These are phyloP conservation scores for Ogataea zsoltii DNA, from an alignment of 805 yeast genomes.

Conservation along the genomic window DNA sequence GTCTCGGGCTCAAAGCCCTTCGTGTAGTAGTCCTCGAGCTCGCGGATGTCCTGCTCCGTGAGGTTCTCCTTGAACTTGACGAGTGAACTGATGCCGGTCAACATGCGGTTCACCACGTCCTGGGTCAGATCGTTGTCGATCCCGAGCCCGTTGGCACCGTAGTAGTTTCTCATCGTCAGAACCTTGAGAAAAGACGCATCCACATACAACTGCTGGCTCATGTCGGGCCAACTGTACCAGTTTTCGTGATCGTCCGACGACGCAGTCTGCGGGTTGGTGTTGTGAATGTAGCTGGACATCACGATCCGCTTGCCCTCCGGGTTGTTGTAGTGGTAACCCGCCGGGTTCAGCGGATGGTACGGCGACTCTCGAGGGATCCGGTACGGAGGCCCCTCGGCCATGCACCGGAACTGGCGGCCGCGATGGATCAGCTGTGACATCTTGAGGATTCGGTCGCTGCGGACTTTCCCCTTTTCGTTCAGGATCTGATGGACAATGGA, in stretches of 20 bases:
- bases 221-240: slow-evolving; percentile 39
- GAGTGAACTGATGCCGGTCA: slow-evolving; percentile 27
- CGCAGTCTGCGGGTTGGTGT: slow-evolving; percentile 26
- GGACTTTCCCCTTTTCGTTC: slow-evolving; percentile 24
- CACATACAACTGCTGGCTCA: slow-evolving; percentile 40
- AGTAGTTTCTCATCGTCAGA: slow-evolving; percentile 32
- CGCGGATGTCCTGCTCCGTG: slow-evolving; percentile 15
- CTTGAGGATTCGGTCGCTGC: slow-evolving; percentile 23
- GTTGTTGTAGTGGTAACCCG: slow-evolving; percentile 29
- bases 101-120: slow-evolving; percentile 35
- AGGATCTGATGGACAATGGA: slow-evolving; percentile 18
- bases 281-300: slow-evolving; percentile 27
- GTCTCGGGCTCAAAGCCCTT: slow-evolving; percentile 5
- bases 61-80: slow-evolving; percentile 24
- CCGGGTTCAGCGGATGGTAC: slow-evolving; percentile 31
- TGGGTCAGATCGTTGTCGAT: slow-evolving; percentile 29
- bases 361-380: slow-evolving; percentile 28
- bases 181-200: slow-evolving; percentile 40
- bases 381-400: slow-evolving; percentile 34
- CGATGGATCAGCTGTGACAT: slow-evolving; percentile 26
- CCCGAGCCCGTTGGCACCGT: slow-evolving; percentile 25
- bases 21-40: slow-evolving; percentile 22
- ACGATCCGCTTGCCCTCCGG: slow-evolving; percentile 24
- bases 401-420: slow-evolving; percentile 30
- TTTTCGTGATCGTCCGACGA: slow-evolving; percentile 26